A percentile compares a stretch with the other conserved stretches of the same genome.
Evolutionary conservation across 2,329 filamentous ascomycete species (phyloP).

Genomic region (Pseudogymnoascus sp.): DNA sequence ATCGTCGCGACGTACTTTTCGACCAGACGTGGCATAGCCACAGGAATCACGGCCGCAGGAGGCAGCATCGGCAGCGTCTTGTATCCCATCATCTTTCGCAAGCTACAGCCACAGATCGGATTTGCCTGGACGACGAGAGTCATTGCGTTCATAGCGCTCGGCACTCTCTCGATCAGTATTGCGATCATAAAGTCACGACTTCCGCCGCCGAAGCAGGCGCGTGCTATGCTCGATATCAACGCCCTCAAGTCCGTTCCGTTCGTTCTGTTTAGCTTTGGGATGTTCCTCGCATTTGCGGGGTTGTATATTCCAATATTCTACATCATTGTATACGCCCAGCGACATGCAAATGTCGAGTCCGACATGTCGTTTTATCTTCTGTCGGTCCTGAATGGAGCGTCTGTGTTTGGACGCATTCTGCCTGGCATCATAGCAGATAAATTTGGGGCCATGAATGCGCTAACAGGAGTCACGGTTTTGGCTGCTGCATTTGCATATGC

Average conservation of each 20-base stretch:
- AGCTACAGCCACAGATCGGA: slow-evolving; percentile 42
- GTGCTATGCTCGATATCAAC: not conserved
- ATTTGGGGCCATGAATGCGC: slow-evolving; percentile 44
- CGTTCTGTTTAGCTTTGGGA: not conserved
- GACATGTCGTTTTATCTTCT: slow-evolving; percentile 39
- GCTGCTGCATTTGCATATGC: not conserved
- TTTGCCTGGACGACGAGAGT: slow-evolving; percentile 50
- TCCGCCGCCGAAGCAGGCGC: slow-evolving; percentile 24
- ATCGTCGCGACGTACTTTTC: slow-evolving; percentile 40
- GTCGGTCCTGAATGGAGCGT: slow-evolving; percentile 42
- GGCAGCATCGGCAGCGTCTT: slow-evolving; percentile 46
- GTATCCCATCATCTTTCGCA: slow-evolving; percentile 52
- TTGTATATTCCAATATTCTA: slow-evolving; percentile 24
- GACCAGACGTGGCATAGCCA: slow-evolving; percentile 37
- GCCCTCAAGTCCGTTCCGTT: not conserved
- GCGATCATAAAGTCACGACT: slow-evolving; percentile 44
- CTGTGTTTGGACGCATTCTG: slow-evolving; percentile 46
- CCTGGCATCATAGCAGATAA: slow-evolving; percentile 45
- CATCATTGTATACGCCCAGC: slow-evolving; percentile 26
- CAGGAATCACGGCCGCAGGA: slow-evolving; percentile 41
- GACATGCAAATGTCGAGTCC: slow-evolving; percentile 37
- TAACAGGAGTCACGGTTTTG: slow-evolving; percentile 42
- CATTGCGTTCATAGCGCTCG: slow-evolving; percentile 47
- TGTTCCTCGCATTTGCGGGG: not conserved
- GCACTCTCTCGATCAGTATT: slow-evolving; percentile 41